Percentiles rank a stretch among this genome's conserved stretches.
Evolutionary conservation across 305 asterid genomes (phyloP).

Genomic region (Coffea humblotiana): DNA sequence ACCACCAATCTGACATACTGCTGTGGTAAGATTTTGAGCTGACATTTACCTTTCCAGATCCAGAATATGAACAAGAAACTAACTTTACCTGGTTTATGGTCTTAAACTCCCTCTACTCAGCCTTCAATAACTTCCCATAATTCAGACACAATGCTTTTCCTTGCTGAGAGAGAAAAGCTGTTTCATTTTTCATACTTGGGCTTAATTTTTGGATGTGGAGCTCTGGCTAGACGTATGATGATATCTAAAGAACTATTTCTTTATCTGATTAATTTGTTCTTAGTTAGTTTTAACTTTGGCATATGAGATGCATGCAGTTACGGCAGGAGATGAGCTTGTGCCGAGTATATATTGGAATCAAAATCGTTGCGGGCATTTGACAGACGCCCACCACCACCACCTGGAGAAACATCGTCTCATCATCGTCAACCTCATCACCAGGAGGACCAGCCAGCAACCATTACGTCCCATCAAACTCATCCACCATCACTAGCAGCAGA

Average conservation of each 20-base stretch:
- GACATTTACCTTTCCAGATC: too few relatives aligned
- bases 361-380: constrained; percentile 36
- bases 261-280: not conserved
- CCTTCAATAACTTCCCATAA: too few relatives aligned
- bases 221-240: not conserved
- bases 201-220: not conserved
- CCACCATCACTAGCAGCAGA: not conserved
- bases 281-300: not conserved
- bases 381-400: constrained; percentile 27
- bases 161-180: too few relatives aligned
- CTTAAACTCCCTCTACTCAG: too few relatives aligned
- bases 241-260: not conserved
- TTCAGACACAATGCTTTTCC: too few relatives aligned
- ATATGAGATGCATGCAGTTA: constrained; percentile 14
- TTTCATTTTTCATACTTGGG: too few relatives aligned
- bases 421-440: constrained; percentile 6
- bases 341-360: constrained; percentile 33
- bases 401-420: not conserved
- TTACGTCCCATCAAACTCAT: constrained; percentile 4
- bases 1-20: too few relatives aligned
- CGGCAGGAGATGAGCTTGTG: constrained; percentile 35
- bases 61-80: too few relatives aligned
- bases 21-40: too few relatives aligned
- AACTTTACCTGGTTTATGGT: too few relatives aligned
- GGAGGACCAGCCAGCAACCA: not conserved